Base-by-base conservation (phyloP, 306 rosid species). In the Abrus precatorius region DNA sequence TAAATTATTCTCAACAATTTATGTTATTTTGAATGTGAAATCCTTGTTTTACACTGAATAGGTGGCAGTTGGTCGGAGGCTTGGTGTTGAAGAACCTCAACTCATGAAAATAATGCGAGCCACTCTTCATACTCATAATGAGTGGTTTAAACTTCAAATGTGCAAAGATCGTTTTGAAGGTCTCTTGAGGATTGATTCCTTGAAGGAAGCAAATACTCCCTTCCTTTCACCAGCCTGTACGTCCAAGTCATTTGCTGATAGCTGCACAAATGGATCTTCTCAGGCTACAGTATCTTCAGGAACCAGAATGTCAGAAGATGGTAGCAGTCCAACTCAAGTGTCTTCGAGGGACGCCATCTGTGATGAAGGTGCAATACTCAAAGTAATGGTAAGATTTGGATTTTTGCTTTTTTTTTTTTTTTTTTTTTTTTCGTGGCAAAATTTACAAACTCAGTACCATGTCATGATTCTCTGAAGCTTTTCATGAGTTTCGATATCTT, bases 71-170 rank as follows among this genome's bases (percentile, higher is more conserved):
- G 94, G 98, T 28, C 87, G 91, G 86, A 92, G 92, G 90, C 93
- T 96, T 79, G 99, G 95, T 56, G 89, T 96, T 53, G 97, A 93
- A 60, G 99, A 96, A 80, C 99, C 99, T 72, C 99, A 87, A 81
- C 98, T 96, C 70, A 89, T 96, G 91, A 96, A 96, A 87, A 88
- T 96, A 64, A 93, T 96, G 92, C 90, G 90, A 74, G 92, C 93
- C 40, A 86, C 94, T 52, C 91, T 96, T 52, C 77, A 89, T 86
- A 84, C 98, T 2, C 98, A 96, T 84, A 89, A 86, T 57, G 99
- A 96, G 83, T 96, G 98, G 99, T 96, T 93, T 76, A 92, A 92
- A 83, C 98, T 96, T 82, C 99, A 96, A 65, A 96, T 90, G 99
- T 96, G 99, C 82, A 96, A 93, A 87, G 99, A 96, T 78, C 88